Conservation (phyloP, 2,329 filamentous ascomycete species). For the Alternaria ethzedia region DNA sequence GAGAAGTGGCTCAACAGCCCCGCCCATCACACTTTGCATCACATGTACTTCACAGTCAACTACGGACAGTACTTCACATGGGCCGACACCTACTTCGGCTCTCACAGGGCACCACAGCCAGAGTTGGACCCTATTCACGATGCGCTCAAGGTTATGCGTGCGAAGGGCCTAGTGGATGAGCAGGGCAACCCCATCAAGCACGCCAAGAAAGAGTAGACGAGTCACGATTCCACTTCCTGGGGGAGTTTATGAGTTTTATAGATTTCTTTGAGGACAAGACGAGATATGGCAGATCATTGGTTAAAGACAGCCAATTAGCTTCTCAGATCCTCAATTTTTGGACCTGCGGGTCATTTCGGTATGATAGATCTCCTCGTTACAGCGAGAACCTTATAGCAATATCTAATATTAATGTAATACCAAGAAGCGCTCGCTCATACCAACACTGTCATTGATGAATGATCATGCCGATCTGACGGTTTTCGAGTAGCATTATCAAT, state of each 20-base stretch:
- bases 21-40: conserved; percentile 9
- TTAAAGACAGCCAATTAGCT: neutral
- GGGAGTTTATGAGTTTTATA: neutral
- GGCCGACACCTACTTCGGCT: conserved; percentile 10
- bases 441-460: neutral
- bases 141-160: conserved; percentile 12
- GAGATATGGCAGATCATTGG: neutral
- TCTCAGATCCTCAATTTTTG: neutral
- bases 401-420: conserved; percentile 2
- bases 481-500: neutral
- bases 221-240: neutral
- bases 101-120: conserved; percentile 6
- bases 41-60: conserved; percentile 15
- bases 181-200: conserved; percentile 8
- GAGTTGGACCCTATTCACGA: conserved; percentile 8
- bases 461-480: neutral
- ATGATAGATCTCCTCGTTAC: neutral
- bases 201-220: conserved; percentile 8
- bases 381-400: neutral
- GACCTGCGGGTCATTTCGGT: neutral
- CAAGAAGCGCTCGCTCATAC: neutral
- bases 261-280: neutral
- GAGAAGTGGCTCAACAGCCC: conserved; percentile 12
- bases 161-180: conserved; percentile 7
- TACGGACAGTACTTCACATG: conserved; percentile 12